Conservation (phyloP, 2,329 filamentous ascomycete species). For the Pseudocercospora ulei region DNA sequence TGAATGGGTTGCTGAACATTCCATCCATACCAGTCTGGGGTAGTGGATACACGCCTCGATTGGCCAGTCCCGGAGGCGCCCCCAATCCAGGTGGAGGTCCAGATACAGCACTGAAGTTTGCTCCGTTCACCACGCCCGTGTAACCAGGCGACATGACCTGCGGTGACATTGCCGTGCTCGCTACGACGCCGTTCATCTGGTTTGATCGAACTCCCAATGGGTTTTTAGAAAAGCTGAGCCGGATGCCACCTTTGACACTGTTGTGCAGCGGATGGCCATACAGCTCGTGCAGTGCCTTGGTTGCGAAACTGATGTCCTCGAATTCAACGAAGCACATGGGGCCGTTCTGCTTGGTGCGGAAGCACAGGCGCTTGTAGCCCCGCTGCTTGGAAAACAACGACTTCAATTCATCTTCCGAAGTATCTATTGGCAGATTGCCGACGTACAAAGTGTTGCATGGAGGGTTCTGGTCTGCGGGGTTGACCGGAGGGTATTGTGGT, state of each 20-base stretch:
- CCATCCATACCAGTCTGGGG: constrained; percentile 23
- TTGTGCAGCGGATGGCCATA: constrained; percentile 83
- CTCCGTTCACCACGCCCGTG: constrained; percentile 55
- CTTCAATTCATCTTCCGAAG: constrained; percentile 91
- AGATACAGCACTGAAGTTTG: constrained; percentile 48
- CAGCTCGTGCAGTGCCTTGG: constrained; percentile 78
- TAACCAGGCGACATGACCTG: constrained; percentile 48
- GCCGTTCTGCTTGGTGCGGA: constrained; percentile 87
- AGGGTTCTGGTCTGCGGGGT: constrained; percentile 90
- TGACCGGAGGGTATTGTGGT: constrained; percentile 71
- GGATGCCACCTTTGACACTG: constrained; percentile 87
- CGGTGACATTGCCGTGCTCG: constrained; percentile 44
- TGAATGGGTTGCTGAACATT: constrained; percentile 30
- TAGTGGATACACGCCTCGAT: constrained; percentile 16
- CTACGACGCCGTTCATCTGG: constrained; percentile 50
- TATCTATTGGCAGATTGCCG: constrained; percentile 87
- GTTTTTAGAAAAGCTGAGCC: constrained; percentile 94
- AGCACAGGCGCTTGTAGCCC: constrained; percentile 90
- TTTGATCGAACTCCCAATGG: constrained; percentile 81
- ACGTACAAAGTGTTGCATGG: constrained; percentile 98
- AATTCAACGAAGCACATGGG: constrained; percentile 99
- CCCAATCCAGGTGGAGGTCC: constrained; percentile 72
- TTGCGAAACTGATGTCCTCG: constrained; percentile 83
- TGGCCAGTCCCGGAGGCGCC: constrained; percentile 50
- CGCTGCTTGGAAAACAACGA: constrained; percentile 84